Conservation (phyloP, 1,284 basidiomycete species). For the Rhodotorula sp. region DNA sequence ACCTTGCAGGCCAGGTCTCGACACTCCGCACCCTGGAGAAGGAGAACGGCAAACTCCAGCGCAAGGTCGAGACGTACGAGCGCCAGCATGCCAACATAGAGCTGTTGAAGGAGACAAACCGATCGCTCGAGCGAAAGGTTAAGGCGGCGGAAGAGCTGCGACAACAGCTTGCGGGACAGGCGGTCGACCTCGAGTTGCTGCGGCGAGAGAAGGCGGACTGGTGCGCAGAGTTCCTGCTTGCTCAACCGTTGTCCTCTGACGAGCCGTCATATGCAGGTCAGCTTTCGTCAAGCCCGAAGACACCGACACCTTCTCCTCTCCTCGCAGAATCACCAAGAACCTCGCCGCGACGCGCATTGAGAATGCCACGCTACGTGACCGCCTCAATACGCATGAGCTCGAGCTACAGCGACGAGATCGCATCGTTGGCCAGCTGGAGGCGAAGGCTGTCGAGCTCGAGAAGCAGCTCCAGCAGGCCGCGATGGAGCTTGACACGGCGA, state of each 20-base stretch:
- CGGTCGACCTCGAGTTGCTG: conserved; percentile 61
- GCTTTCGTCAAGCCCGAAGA: conserved; percentile 33
- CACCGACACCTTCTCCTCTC: conserved; percentile 33
- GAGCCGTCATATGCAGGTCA: conserved; percentile 9
- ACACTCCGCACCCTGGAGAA: conserved; percentile 64
- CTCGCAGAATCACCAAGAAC: conserved; percentile 40
- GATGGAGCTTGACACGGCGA: conserved; percentile 11
- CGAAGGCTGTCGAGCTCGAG: conserved; percentile 36
- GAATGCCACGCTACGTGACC: conserved; percentile 38
- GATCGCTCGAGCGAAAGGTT: conserved; percentile 61
- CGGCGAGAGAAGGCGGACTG: conserved; percentile 56
- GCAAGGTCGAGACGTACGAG: conserved; percentile 59
- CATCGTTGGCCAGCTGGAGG: conserved; percentile 41
- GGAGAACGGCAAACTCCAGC: conserved; percentile 60
- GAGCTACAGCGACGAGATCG: conserved; percentile 41
- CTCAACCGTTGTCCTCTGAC: too few species aligned
- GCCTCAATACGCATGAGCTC: conserved; percentile 30
- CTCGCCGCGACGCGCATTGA: conserved; percentile 41
- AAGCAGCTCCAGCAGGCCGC: conserved; percentile 22
- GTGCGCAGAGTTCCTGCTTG: not conserved
- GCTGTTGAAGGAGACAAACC: conserved; percentile 70
- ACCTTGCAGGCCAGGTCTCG: conserved; percentile 39
- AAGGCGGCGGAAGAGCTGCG: conserved; percentile 59
- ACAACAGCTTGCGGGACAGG: conserved; percentile 58
- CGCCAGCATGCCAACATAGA: conserved; percentile 62